Conservation (phyloP, 73 alveolate species). For the Effrenium voratum region DNA sequence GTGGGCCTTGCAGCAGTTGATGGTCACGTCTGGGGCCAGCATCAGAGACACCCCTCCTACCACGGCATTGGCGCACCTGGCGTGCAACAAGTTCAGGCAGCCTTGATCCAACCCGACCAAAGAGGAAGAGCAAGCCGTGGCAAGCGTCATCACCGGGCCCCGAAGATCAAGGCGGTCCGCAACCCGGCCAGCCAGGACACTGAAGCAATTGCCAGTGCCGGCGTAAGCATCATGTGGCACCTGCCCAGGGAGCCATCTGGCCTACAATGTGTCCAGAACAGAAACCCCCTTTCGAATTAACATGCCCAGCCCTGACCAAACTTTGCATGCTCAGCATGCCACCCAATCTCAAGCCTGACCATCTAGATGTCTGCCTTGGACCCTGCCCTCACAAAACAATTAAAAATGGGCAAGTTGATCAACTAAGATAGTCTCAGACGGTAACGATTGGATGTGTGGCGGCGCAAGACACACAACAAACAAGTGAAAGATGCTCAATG, state of each 20-base stretch:
- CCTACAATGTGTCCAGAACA: not conserved
- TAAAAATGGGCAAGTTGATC: too few species aligned
- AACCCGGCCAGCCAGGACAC: slow-evolving; percentile 4
- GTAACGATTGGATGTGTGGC: not conserved
- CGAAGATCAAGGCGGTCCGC: not conserved
- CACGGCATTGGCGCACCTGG: not conserved
- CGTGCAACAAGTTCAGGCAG: not conserved
- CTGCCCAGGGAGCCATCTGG: not conserved
- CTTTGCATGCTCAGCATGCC: too few species aligned
- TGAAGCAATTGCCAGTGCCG: slow-evolving; percentile 17
- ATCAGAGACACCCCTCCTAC: slow-evolving; percentile 41
- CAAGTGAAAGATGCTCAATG: not conserved
- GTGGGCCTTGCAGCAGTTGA: not conserved
- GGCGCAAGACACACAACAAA: not conserved
- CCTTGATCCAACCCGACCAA: not conserved
- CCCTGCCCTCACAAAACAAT: too few species aligned
- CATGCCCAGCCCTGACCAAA: too few species aligned
- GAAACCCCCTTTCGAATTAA: not conserved
- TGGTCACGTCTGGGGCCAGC: slow-evolving; percentile 36
- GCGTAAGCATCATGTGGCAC: slow-evolving; percentile 31
- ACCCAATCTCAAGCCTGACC: too few species aligned
- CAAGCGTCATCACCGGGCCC: not conserved
- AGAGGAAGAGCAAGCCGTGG: slow-evolving; percentile 56
- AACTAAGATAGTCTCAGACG: not conserved
- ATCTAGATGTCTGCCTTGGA: too few species aligned